Evolutionary conservation across 306 rosid genomes (phyloP).

Genomic region (Ammopiptanthus mongolicus): DNA sequence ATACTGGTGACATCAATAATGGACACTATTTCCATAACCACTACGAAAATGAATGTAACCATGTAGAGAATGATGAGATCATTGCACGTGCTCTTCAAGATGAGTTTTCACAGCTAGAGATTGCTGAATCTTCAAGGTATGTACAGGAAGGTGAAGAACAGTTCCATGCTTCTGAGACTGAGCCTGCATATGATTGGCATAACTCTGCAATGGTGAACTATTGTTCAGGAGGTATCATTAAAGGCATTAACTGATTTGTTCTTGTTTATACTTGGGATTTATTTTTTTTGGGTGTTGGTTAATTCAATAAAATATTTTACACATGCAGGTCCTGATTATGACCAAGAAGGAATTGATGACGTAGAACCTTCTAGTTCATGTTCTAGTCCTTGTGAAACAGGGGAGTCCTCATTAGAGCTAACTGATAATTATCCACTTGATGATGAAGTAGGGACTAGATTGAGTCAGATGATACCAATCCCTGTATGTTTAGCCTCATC

Average conservation of each 20-base stretch:
- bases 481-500: slow-evolving; percentile 54
- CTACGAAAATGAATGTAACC: slow-evolving; percentile 41
- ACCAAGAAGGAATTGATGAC: slow-evolving; percentile 36
- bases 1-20: slow-evolving; percentile 30
- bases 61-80: slow-evolving; percentile 67
- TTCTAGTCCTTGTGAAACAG: slow-evolving; percentile 56
- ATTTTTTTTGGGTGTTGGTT: background rate
- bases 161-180: slow-evolving; percentile 31
- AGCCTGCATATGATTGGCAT: slow-evolving; percentile 43
- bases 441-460: slow-evolving; percentile 49
- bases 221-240: slow-evolving; percentile 39
- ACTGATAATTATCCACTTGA: slow-evolving; percentile 38
- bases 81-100: slow-evolving; percentile 73
- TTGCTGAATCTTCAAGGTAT: slow-evolving; percentile 43
- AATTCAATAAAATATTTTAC: slow-evolving; percentile 3
- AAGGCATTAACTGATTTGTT: background rate
- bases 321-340: slow-evolving; percentile 34
- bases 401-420: slow-evolving; percentile 33
- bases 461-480: slow-evolving; percentile 52
- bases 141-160: slow-evolving; percentile 41
- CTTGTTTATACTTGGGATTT: background rate
- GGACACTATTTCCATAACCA: slow-evolving; percentile 39
- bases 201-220: slow-evolving; percentile 38
- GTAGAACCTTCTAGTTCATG: slow-evolving; percentile 48
- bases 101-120: slow-evolving; percentile 54